A percentile compares a stretch with the other conserved stretches of the same genome.
phyloP scores from a whole-genome alignment of 2,329 filamentous ascomycete genomes.

The Trichophyton schoenleinii region DNA sequence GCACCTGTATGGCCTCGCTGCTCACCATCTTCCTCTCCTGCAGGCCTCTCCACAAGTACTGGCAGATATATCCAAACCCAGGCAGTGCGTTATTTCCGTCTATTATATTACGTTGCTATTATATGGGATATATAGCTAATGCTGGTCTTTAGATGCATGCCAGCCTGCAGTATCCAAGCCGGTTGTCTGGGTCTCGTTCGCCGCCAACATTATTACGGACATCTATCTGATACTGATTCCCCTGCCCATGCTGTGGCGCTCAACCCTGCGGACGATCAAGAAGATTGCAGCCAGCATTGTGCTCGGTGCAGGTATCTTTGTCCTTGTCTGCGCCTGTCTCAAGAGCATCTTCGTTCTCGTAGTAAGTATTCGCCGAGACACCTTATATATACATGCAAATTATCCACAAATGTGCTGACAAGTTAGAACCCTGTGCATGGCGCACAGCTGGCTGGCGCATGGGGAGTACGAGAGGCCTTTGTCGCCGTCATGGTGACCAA shows the following conservation, averaged over 20 bases:
- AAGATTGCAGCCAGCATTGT: constrained; percentile 43
- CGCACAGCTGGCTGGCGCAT: constrained; percentile 31
- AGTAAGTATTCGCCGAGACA: constrained; percentile 14
- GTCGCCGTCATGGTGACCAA: constrained; percentile 35
- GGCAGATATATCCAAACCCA: constrained; percentile 48
- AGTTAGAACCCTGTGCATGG: constrained; percentile 18
- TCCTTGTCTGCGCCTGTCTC: constrained; percentile 43
- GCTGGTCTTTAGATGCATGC: constrained; percentile 29
- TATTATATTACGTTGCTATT: constrained; percentile 3
- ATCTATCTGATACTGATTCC: constrained; percentile 47
- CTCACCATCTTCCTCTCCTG: constrained; percentile 42
- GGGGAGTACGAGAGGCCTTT: constrained; percentile 36
- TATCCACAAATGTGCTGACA: constrained; percentile 7
- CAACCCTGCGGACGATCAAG: constrained; percentile 37
- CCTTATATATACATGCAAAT: too few relatives aligned
- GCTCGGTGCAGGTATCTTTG: constrained; percentile 45
- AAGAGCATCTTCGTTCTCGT: constrained; percentile 42
- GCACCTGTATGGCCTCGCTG: constrained; percentile 39
- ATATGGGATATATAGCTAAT: neutral
- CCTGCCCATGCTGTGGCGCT: constrained; percentile 44
- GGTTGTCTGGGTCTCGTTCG: constrained; percentile 36
- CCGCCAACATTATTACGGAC: constrained; percentile 44
- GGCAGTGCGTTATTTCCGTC: constrained; percentile 35
- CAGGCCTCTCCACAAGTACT: constrained; percentile 41
- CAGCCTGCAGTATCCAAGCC: constrained; percentile 37